Evolutionary conservation across 2,329 filamentous ascomycete species (phyloP).

Genomic region (Pseudogymnoascus sp.): DNA sequence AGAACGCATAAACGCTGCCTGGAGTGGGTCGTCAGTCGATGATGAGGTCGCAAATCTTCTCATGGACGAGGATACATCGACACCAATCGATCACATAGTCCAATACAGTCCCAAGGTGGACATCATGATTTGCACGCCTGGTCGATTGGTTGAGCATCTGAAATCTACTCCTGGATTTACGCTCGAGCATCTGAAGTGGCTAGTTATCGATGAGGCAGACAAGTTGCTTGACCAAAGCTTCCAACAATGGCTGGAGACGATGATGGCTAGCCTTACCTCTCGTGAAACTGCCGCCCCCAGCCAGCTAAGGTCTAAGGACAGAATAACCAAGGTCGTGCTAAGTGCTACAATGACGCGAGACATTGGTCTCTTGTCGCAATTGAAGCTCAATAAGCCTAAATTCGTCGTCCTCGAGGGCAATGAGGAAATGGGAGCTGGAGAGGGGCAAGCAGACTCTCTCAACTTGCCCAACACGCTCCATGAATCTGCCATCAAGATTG

Average conservation of each 20-base stretch:
- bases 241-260: constrained; percentile 75
- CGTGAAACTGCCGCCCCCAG: constrained; percentile 7
- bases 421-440: constrained; percentile 32
- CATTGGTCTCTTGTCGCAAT: constrained; percentile 65
- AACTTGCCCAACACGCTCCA: constrained; percentile 54
- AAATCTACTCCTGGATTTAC: constrained; percentile 75
- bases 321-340: constrained; percentile 71
- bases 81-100: constrained; percentile 55
- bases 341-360: constrained; percentile 91
- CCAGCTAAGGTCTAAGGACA: constrained; percentile 21
- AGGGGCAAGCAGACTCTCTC: constrained; percentile 37
- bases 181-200: constrained; percentile 71
- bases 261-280: constrained; percentile 51
- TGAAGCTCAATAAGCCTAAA: constrained; percentile 66
- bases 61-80: constrained; percentile 28
- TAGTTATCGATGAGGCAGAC: constrained; percentile 90
- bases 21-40: constrained; percentile 38
- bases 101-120: constrained; percentile 67
- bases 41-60: constrained; percentile 31
- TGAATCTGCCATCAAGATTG: constrained; percentile 61
- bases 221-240: constrained; percentile 86
- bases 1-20: constrained; percentile 33
- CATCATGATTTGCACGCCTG: constrained; percentile 84
- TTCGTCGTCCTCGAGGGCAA: constrained; percentile 64
- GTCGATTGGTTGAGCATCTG: constrained; percentile 84